A percentile compares a stretch with the other conserved stretches of the same genome.
phyloP scores from a whole-genome alignment of 352 stramenopile genomes.

The Vaucheria bursata region DNA sequence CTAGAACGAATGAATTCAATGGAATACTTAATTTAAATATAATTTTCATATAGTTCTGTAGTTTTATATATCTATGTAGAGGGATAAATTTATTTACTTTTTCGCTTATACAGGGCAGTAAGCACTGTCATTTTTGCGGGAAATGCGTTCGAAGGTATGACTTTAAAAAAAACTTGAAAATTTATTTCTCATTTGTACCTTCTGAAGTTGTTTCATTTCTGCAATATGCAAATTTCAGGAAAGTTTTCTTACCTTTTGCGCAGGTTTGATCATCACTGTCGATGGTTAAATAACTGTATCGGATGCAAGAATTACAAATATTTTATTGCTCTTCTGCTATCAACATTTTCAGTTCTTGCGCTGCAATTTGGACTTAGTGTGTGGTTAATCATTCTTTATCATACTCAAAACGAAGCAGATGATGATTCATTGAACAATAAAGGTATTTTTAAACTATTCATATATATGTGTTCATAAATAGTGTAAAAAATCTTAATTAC shows the following conservation, averaged over 20 bases:
- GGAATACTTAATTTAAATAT: too few relatives aligned
- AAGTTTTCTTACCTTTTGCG: not conserved
- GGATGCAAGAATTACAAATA: slow-evolving; percentile 39
- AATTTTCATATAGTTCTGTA: too few relatives aligned
- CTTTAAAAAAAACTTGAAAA: not conserved
- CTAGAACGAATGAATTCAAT: too few relatives aligned
- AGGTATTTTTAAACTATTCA: too few relatives aligned
- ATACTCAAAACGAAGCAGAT: slow-evolving; percentile 14
- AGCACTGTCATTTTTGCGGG: slow-evolving; percentile 43
- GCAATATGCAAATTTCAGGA: too few relatives aligned
- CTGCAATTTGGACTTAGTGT: slow-evolving; percentile 30
- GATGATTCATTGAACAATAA: too few relatives aligned
- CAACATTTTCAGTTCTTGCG: slow-evolving; percentile 30
- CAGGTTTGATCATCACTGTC: slow-evolving; percentile 48
- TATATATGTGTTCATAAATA: too few relatives aligned
- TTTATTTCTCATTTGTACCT: not conserved
- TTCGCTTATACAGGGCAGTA: slow-evolving; percentile 24
- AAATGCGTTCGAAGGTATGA: slow-evolving; percentile 29
- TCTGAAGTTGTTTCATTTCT: not conserved
- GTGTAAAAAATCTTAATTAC: too few relatives aligned
- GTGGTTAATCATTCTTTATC: slow-evolving; percentile 34
- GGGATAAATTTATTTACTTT: not conserved
- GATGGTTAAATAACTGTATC: slow-evolving; percentile 46
- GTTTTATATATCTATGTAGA: too few relatives aligned
- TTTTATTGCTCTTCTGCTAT: slow-evolving; percentile 37